Evolutionary conservation across 768 basidiomycete genomes (phyloP).

Genomic region (Calocera viscosa): DNA sequence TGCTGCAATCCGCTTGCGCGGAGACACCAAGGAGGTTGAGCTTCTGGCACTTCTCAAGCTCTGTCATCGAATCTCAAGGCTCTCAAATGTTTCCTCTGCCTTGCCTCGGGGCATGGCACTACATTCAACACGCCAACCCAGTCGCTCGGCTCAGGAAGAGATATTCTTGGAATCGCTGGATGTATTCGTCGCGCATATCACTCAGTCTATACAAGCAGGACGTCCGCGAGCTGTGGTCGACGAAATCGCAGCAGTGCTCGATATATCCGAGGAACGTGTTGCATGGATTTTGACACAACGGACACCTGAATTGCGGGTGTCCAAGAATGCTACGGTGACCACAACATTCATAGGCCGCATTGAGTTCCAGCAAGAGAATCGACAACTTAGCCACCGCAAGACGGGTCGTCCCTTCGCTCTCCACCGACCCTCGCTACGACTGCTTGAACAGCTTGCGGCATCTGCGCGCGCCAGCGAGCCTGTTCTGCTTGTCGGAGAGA

Average conservation of each 20-base stretch:
- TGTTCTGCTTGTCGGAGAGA: constrained; percentile 86
- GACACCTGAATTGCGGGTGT: constrained; percentile 52
- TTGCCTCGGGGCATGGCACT: not conserved
- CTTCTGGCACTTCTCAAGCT: constrained; percentile 28
- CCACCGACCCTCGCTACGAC: constrained; percentile 67
- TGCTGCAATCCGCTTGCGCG: constrained; percentile 38
- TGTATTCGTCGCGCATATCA: constrained; percentile 62
- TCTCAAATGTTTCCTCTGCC: not conserved
- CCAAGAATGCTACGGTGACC: constrained; percentile 54
- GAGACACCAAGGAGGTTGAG: constrained; percentile 47
- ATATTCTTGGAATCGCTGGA: constrained; percentile 81
- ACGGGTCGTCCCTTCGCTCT: constrained; percentile 61
- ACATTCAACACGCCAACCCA: not conserved
- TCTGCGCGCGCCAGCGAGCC: constrained; percentile 67
- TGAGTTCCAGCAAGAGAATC: constrained; percentile 23
- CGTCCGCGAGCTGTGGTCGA: constrained; percentile 39
- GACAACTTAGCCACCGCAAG: constrained; percentile 36
- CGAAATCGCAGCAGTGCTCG: constrained; percentile 46
- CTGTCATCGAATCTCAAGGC: not conserved
- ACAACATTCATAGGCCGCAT: constrained; percentile 43
- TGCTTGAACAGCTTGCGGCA: constrained; percentile 70
- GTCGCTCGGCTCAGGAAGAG: constrained; percentile 64
- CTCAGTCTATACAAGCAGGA: constrained; percentile 16
- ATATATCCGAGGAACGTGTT: constrained; percentile 54
- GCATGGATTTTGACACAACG: constrained; percentile 57